Evolutionary conservation across 2,329 filamentous ascomycete species (phyloP), one percentile per base, ranked within the genome.

Genomic region (Fusarium euwallaceae): DNA sequence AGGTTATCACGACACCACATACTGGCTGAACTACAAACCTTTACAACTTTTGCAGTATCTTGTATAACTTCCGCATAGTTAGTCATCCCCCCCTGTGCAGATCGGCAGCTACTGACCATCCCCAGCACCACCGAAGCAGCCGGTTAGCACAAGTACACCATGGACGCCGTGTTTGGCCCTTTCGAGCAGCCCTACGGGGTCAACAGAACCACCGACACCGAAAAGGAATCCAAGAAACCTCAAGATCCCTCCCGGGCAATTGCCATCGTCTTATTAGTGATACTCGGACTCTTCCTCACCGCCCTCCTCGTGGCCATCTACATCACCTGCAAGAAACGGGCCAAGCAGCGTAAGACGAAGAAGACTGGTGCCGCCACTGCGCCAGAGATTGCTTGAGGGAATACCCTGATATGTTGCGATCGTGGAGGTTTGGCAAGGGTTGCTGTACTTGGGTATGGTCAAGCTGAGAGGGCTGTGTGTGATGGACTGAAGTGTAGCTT

Each of bases 111-210:
- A 61, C 64, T 69, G 4, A 69, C 39, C 37, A 32, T 2, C 5
- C 12, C 36, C 4, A 41, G 59, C 64, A 65, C 36, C n/a, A 34
- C 10, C 10, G 24, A 27, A 53, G 17, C 53, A 51, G 27, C 16
- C 17, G 29, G 24, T 36, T 20, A 61, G 16, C 59, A 24, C 27
- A 43, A 43, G 10, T 29, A 24, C 45, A 32, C 14, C 34, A 76
- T 76, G 74, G 74, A 76, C n/a, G 29, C 27, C 6, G 58, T 53
- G 9, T 43, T 66, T 20, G 43, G 60, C 4, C 69, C 61, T 11
- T 67, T 73, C 36, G 48, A 39, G 36, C 51, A 55, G n/a, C 10
- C 48, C n/a, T 39, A 51, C 16, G 36, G 34, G 9, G 56, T 48
- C 20, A 59, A 64, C 58, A 45, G 39, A 6, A 67, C 62, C 14